These are phyloP conservation scores for Yarrowia sp. DNA, from an alignment of 805 yeast species.

Conservation along the genomic window DNA sequence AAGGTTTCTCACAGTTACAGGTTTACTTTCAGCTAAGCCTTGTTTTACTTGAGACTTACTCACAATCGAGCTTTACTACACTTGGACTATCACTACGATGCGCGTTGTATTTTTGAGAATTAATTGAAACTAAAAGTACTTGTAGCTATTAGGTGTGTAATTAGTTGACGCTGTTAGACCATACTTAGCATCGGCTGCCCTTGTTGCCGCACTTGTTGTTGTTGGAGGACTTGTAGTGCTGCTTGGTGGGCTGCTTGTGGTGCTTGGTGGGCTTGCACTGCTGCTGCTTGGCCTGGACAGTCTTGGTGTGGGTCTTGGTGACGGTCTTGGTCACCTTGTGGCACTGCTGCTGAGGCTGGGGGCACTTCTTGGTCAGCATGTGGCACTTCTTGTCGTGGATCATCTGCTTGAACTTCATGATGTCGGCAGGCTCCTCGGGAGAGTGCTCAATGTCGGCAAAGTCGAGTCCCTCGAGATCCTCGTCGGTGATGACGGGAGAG, in stretches of 20 bases:
- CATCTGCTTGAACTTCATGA: slow-evolving; percentile 36
- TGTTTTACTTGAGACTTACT: too few relatives aligned
- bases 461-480: slow-evolving; percentile 29
- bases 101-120: slow-evolving; percentile 1
- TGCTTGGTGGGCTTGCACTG: slow-evolving; percentile 34
- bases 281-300: slow-evolving; percentile 32
- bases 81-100: background rate
- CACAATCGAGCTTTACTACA: too few relatives aligned
- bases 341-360: slow-evolving; percentile 35
- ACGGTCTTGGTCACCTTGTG: slow-evolving; percentile 30
- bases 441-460: slow-evolving; percentile 24
- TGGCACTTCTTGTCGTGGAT: slow-evolving; percentile 32
- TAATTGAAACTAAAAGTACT: slow-evolving; percentile 14
- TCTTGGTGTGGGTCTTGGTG: slow-evolving; percentile 31
- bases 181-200: slow-evolving; percentile 14
- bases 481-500: slow-evolving; percentile 27
- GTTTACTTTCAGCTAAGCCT: too few relatives aligned
- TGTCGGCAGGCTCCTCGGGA: slow-evolving; percentile 30
- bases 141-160: background rate
- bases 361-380: slow-evolving; percentile 29
- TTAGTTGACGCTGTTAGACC: background rate
- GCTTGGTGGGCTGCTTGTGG: background rate
- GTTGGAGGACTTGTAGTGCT: background rate
- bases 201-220: slow-evolving; percentile 14
- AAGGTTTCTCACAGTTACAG: too few relatives aligned